phyloP scores from a whole-genome alignment of 2,329 filamentous ascomycete species.

The Pseudogymnoascus sp. region DNA sequence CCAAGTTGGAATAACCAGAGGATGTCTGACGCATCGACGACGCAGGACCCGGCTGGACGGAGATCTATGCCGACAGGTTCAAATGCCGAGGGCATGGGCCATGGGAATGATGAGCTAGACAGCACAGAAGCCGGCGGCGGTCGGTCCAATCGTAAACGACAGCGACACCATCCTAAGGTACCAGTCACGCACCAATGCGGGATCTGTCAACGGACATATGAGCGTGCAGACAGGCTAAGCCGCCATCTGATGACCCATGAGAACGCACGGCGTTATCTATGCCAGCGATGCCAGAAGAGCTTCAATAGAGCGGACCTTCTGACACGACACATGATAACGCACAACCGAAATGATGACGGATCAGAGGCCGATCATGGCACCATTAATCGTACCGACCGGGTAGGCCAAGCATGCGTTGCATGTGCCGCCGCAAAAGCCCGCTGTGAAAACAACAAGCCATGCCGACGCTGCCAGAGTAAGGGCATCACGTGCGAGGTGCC shows the following conservation, averaged over 20 bases:
- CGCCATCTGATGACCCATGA: constrained; percentile 19
- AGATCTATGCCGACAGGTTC: background rate
- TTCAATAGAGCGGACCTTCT: constrained; percentile 19
- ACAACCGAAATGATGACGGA: constrained; percentile 11
- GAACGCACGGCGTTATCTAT: constrained; percentile 18
- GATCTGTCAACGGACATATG: constrained; percentile 17
- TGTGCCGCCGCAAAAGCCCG: constrained; percentile 17
- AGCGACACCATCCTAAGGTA: background rate
- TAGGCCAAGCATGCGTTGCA: constrained; percentile 14
- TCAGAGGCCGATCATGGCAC: background rate
- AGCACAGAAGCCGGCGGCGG: background rate
- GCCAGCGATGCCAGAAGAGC: constrained; percentile 16
- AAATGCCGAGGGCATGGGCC: background rate
- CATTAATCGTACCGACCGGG: constrained; percentile 13
- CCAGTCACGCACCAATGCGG: constrained; percentile 12
- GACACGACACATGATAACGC: constrained; percentile 15
- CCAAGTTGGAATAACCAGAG: background rate
- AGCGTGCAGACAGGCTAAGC: constrained; percentile 14
- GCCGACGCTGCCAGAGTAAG: constrained; percentile 15
- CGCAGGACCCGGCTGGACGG: too few species aligned
- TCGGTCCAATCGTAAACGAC: background rate
- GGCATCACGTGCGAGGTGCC: constrained; percentile 12
- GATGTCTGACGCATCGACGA: background rate
- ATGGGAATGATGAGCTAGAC: background rate
- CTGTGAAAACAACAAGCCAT: constrained; percentile 20